These are phyloP conservation scores for Scytalidium sp. DNA, from an alignment of 2,329 filamentous ascomycete species.

Conservation along the genomic window DNA sequence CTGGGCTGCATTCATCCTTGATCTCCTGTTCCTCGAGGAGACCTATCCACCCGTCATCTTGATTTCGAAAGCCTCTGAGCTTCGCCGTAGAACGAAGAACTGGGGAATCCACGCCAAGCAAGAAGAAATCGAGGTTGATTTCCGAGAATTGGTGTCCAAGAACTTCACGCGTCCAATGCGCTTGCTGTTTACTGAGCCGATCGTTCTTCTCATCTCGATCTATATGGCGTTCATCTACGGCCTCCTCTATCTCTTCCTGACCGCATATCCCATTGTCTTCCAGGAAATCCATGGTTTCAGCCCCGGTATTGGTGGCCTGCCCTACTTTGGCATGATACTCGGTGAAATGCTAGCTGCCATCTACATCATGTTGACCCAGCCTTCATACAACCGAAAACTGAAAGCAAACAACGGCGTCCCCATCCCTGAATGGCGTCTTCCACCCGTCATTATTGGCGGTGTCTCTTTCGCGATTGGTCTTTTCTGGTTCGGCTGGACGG, in stretches of 20 bases:
- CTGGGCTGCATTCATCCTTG: constrained; percentile 54
- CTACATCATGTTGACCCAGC: constrained; percentile 61
- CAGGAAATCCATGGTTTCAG: constrained; percentile 67
- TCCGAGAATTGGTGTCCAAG: constrained; percentile 61
- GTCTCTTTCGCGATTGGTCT: constrained; percentile 61
- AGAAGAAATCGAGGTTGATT: constrained; percentile 67
- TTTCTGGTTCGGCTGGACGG: constrained; percentile 78
- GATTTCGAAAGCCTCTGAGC: constrained; percentile 55
- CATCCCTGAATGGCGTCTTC: constrained; percentile 65
- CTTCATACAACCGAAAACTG: constrained; percentile 66
- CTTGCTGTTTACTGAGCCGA: constrained; percentile 63
- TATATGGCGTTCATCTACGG: constrained; percentile 77
- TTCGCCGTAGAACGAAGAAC: constrained; percentile 63
- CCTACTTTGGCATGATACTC: constrained; percentile 81
- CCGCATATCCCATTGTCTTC: constrained; percentile 81
- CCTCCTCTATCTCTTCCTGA: constrained; percentile 81
- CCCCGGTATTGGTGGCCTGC: constrained; percentile 68
- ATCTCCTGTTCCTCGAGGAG: constrained; percentile 63
- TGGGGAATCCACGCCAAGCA: constrained; percentile 71
- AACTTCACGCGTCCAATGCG: constrained; percentile 35
- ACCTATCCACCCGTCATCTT: constrained; percentile 69
- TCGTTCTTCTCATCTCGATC: constrained; percentile 64
- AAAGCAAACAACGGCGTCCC: constrained; percentile 63
- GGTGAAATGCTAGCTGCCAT: constrained; percentile 68
- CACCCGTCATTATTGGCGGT: constrained; percentile 57